Percentiles rank a stretch among this genome's conserved stretches.
These are phyloP conservation scores for Podospora bellae-mahoneyi DNA, from an alignment of 495 filamentous ascomycete genomes.

Conservation along the genomic window DNA sequence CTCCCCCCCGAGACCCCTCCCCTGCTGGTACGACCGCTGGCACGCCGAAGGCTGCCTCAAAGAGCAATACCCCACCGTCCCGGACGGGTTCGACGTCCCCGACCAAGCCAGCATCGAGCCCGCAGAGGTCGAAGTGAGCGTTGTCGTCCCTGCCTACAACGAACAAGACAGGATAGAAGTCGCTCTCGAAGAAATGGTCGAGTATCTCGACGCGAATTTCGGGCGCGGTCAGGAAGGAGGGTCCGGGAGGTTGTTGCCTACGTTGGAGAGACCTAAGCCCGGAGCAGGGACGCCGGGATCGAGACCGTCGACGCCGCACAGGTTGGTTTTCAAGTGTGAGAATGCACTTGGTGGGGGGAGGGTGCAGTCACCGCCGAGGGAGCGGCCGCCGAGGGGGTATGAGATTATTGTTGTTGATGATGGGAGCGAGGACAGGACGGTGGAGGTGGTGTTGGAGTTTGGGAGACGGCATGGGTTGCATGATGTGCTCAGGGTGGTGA, in stretches of 20 bases:
- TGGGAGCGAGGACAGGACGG: conserved; percentile 82
- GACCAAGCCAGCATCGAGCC: conserved; percentile 42
- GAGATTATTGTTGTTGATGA: conserved; percentile 95
- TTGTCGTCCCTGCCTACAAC: conserved; percentile 95
- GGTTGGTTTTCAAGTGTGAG: conserved; percentile 29
- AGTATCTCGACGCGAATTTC: conserved; percentile 73
- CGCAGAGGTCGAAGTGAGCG: conserved; percentile 59
- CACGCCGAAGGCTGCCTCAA: conserved; percentile 50
- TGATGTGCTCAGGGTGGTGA: conserved; percentile 75
- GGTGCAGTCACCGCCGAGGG: no score
- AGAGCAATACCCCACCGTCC: conserved; percentile 33
- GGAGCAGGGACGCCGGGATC: neutral
- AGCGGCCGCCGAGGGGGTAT: conserved; percentile 45
- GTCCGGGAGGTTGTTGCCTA: neutral
- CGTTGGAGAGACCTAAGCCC: neutral
- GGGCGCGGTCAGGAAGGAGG: conserved; percentile 45
- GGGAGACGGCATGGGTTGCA: conserved; percentile 55
- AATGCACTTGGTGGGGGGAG: neutral
- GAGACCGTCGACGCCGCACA: conserved; percentile 28
- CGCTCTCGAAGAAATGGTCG: conserved; percentile 88
- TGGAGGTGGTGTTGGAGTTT: conserved; percentile 74
- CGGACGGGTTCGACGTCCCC: conserved; percentile 32
- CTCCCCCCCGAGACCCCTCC: conserved; percentile 59
- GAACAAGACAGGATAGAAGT: conserved; percentile 76
- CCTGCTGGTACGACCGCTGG: conserved; percentile 79